Conservation (phyloP, 2,329 filamentous ascomycete genomes). For the Xylariomycetidae sp. region DNA sequence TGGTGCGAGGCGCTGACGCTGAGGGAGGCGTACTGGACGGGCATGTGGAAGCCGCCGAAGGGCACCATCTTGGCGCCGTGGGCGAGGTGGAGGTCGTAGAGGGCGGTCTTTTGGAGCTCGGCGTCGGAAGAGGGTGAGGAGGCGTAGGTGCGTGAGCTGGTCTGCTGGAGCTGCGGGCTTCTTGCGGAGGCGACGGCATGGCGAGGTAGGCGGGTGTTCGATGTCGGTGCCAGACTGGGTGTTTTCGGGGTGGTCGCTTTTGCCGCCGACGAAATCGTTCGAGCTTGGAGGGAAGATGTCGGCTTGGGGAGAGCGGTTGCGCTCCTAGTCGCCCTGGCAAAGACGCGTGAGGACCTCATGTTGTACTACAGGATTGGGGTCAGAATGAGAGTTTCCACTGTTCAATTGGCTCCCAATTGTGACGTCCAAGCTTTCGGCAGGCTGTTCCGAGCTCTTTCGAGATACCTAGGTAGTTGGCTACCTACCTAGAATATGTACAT, state of each 20-base stretch:
- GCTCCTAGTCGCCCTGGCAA: constrained; percentile 14
- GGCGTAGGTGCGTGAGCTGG: too few species aligned
- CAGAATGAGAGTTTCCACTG: too few species aligned
- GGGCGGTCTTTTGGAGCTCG: constrained; percentile 58
- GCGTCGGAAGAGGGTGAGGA: constrained; percentile 9
- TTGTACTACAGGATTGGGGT: too few species aligned
- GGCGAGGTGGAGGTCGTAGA: constrained; percentile 74
- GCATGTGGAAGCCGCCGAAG: constrained; percentile 93
- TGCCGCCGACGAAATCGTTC: constrained; percentile 3
- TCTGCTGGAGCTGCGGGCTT: constrained; percentile 1
- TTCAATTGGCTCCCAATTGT: too few species aligned
- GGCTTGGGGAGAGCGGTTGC: constrained; percentile 11
- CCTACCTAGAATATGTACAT: too few species aligned
- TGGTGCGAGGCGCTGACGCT: constrained; percentile 80
- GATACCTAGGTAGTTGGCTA: too few species aligned
- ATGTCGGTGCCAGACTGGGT: too few species aligned
- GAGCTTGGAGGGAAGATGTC: constrained; percentile 5
- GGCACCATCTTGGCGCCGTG: constrained; percentile 90
- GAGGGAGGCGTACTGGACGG: constrained; percentile 76
- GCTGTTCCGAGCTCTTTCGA: too few species aligned
- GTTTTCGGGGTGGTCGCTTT: constrained; percentile 2
- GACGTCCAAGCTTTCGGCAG: too few species aligned
- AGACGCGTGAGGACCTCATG: constrained; percentile 6
- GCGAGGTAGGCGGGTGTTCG: constrained; percentile 1
- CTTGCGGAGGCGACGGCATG: constrained; percentile 3